Evolutionary conservation across 257 asterid species (phyloP).

Genomic region (Plectranthus barbatus): DNA sequence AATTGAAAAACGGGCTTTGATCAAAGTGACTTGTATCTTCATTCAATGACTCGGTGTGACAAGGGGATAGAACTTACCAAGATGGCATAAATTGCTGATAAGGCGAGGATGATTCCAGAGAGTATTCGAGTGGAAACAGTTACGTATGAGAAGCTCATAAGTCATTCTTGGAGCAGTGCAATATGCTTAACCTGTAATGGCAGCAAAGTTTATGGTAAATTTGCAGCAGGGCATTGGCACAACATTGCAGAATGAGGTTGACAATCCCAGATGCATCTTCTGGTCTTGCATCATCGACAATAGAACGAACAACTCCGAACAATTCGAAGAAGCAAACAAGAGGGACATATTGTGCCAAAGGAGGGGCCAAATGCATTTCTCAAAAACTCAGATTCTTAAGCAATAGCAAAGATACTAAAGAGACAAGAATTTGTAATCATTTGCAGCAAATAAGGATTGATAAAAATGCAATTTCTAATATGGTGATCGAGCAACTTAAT

Average conservation of each 20-base stretch:
- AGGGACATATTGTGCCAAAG: slow-evolving; percentile 85
- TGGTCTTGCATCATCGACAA: slow-evolving; percentile 84
- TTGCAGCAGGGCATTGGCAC: slow-evolving; percentile 70
- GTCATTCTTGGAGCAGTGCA: slow-evolving; percentile 86
- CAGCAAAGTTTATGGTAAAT: slow-evolving; percentile 83
- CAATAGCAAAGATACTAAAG: background rate
- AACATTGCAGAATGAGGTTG: slow-evolving; percentile 64
- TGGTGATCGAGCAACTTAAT: no score
- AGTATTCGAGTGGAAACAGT: slow-evolving; percentile 82
- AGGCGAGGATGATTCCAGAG: slow-evolving; percentile 70
- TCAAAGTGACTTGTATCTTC: background rate
- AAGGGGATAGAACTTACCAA: slow-evolving; percentile 41
- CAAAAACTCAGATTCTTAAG: no score
- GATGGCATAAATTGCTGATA: slow-evolving; percentile 77
- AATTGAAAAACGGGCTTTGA: background rate
- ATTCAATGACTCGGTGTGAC: no score
- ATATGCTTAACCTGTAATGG: slow-evolving; percentile 94
- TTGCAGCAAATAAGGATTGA: no score
- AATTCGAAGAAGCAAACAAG: slow-evolving; percentile 52
- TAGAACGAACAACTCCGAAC: slow-evolving; percentile 69
- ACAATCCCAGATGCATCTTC: slow-evolving; percentile 77
- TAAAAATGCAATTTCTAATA: no score
- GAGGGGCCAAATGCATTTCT: slow-evolving; percentile 94
- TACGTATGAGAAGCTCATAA: slow-evolving; percentile 84
- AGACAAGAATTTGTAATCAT: background rate